A percentile compares a stretch with the other conserved stretches of the same genome.
These are phyloP conservation scores for Phytopythium aichiense DNA, from an alignment of 352 stramenopile species.

Conservation along the genomic window DNA sequence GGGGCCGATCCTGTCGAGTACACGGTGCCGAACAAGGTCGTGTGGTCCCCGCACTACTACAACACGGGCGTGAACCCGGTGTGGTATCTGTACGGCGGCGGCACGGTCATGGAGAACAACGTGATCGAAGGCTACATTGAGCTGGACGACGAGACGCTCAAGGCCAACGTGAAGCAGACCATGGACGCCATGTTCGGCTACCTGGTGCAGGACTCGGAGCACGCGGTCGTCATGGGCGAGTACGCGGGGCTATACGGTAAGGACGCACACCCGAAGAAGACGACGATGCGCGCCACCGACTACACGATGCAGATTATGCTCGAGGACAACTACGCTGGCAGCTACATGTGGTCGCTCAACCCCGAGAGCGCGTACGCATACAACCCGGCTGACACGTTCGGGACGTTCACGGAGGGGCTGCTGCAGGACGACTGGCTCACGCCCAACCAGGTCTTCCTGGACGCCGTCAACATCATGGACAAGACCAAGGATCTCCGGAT, in stretches of 20 bases:
- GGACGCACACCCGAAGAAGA: conserved; percentile 42
- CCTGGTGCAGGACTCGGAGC: conserved; percentile 34
- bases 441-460: conserved; percentile 53
- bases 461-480: conserved; percentile 54
- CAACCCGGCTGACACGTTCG: conserved; percentile 62
- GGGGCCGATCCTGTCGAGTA: conserved; percentile 34
- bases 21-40: conserved; percentile 45
- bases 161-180: conserved; percentile 52
- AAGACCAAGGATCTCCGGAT: conserved; percentile 46
- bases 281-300: conserved; percentile 61
- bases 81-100: conserved; percentile 56
- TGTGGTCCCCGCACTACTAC: conserved; percentile 78
- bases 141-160: conserved; percentile 47
- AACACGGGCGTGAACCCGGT: conserved; percentile 62
- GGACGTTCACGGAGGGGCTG: conserved; percentile 59
- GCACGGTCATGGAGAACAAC: conserved; percentile 23
- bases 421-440: conserved; percentile 69
- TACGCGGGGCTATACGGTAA: conserved; percentile 66
- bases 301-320: conserved; percentile 66
- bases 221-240: conserved; percentile 60
- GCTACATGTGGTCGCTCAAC: conserved; percentile 81
- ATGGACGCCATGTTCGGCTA: conserved; percentile 76
- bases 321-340: conserved; percentile 44
- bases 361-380: conserved; percentile 73
- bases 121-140: conserved; percentile 37